These are phyloP conservation scores for Leccinum variabile DNA, from an alignment of 1,284 basidiomycete species.

Conservation along the genomic window DNA sequence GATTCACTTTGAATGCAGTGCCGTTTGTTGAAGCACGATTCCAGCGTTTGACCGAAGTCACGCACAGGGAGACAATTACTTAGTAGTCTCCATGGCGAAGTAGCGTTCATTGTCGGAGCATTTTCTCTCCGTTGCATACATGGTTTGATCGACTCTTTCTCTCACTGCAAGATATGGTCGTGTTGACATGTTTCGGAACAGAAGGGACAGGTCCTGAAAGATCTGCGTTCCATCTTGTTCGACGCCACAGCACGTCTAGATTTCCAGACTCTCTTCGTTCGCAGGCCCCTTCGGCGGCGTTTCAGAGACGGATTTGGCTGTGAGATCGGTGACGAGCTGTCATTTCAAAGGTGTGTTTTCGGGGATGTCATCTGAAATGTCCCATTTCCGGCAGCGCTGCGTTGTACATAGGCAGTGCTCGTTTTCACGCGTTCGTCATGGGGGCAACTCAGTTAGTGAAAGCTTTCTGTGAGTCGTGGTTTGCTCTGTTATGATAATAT, in stretches of 20 bases:
- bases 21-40: slow-evolving; percentile 68
- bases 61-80: slow-evolving; percentile 36
- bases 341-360: slow-evolving; percentile 66
- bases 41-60: slow-evolving; percentile 74
- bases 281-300: slow-evolving; percentile 74
- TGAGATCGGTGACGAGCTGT: slow-evolving; percentile 80
- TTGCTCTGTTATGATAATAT: slow-evolving; percentile 8
- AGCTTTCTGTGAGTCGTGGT: slow-evolving; percentile 65
- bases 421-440: slow-evolving; percentile 33
- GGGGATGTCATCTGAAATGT: slow-evolving; percentile 79
- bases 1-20: slow-evolving; percentile 12
- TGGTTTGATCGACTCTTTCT: slow-evolving; percentile 43
- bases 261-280: slow-evolving; percentile 50
- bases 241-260: slow-evolving; percentile 30
- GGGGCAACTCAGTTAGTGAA: slow-evolving; percentile 65
- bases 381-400: slow-evolving; percentile 16
- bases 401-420: slow-evolving; percentile 11
- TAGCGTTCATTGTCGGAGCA: slow-evolving; percentile 48
- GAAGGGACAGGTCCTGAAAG: slow-evolving; percentile 77
- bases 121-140: slow-evolving; percentile 70
- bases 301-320: slow-evolving; percentile 80
- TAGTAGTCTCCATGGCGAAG: slow-evolving; percentile 36
- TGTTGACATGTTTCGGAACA: slow-evolving; percentile 34
- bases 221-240: slow-evolving; percentile 56
- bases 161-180: slow-evolving; percentile 3